Percentiles rank a stretch among this genome's conserved stretches.
Conservation (phyloP, 441 rosid genomes). For the Populus trichocarpa region DNA sequence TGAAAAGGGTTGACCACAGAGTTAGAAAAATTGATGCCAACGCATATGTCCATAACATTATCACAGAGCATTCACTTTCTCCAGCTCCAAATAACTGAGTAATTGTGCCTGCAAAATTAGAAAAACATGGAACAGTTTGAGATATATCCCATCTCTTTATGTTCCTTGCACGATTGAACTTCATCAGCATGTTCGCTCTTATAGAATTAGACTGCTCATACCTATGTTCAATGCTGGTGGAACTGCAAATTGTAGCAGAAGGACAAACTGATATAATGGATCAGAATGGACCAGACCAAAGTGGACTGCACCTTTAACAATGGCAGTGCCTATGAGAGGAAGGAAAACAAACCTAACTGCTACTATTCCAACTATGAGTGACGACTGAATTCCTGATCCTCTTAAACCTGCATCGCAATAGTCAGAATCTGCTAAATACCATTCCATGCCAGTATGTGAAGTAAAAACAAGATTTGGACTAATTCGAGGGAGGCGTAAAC, state of each 20-base stretch:
- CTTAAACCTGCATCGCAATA: slow-evolving; percentile 25
- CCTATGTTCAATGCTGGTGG: slow-evolving; percentile 48
- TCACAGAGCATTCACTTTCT: slow-evolving; percentile 32
- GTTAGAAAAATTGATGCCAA: slow-evolving; percentile 26
- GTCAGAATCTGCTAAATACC: not conserved
- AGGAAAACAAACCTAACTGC: slow-evolving; percentile 20
- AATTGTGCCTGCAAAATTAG: slow-evolving; percentile 32
- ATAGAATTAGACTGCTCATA: not conserved
- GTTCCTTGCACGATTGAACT: no score
- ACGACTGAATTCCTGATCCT: slow-evolving; percentile 10
- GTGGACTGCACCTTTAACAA: slow-evolving; percentile 30
- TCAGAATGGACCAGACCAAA: slow-evolving; percentile 30
- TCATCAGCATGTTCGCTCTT: not conserved
- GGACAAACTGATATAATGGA: slow-evolving; percentile 33
- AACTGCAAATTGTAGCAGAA: slow-evolving; percentile 41
- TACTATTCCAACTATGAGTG: slow-evolving; percentile 21
- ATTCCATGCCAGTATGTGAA: not conserved
- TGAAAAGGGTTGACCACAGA: slow-evolving; percentile 28
- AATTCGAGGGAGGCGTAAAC: no score
- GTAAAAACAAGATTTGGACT: not conserved
- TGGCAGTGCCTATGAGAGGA: slow-evolving; percentile 23
- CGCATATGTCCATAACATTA: slow-evolving; percentile 32
- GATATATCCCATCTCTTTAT: no score
- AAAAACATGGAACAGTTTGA: no score
- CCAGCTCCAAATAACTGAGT: slow-evolving; percentile 28